Evolutionary conservation across 805 yeast species (phyloP).

Genomic region (Henningerozyma blattae): DNA sequence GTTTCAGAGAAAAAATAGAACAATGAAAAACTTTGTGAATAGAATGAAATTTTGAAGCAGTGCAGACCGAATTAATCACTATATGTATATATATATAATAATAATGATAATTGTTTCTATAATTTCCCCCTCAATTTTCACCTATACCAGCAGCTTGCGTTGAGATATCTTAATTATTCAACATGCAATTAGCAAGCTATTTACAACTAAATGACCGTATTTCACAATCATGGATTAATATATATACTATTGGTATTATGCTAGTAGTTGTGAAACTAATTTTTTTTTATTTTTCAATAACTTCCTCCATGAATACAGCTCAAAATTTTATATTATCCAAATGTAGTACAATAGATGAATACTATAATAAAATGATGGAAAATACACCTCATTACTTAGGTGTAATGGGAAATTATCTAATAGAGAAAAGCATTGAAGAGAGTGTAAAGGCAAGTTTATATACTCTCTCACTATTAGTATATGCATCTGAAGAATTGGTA

Average conservation of each 20-base stretch:
- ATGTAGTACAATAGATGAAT: slow-evolving; percentile 37
- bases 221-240: slow-evolving; percentile 57
- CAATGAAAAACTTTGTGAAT: too few species aligned
- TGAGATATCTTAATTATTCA: too few species aligned
- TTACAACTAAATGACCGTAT: slow-evolving; percentile 40
- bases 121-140: too few species aligned
- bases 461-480: slow-evolving; percentile 34
- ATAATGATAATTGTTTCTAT: too few species aligned
- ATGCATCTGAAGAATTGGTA: slow-evolving; percentile 46
- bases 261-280: slow-evolving; percentile 49
- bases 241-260: slow-evolving; percentile 42
- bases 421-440: slow-evolving; percentile 35
- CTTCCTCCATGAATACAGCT: slow-evolving; percentile 30
- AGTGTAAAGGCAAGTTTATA: slow-evolving; percentile 35
- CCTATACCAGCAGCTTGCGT: too few species aligned
- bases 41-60: too few species aligned
- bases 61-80: too few species aligned
- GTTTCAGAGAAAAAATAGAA: too few species aligned
- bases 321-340: slow-evolving; percentile 28
- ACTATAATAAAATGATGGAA: slow-evolving; percentile 22
- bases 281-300: slow-evolving; percentile 41
- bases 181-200: too few species aligned
- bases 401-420: slow-evolving; percentile 38
- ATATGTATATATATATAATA: too few species aligned
- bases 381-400: slow-evolving; percentile 50